phyloP scores from a whole-genome alignment of 2,329 filamentous ascomycete species.

The Colletotrichum musicola region DNA sequence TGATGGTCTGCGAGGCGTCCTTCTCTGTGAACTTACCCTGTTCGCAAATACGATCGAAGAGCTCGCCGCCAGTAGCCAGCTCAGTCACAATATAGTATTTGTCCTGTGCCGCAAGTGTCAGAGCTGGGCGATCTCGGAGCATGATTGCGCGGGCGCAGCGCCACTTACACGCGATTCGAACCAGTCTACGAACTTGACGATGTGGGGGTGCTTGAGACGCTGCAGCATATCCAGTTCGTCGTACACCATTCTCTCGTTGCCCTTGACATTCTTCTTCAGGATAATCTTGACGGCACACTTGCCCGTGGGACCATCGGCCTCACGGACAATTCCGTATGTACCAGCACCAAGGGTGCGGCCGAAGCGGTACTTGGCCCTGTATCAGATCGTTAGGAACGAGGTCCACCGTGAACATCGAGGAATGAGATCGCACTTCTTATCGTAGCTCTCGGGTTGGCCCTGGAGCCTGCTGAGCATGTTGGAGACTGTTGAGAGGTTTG shows the following conservation, averaged over 20 bases:
- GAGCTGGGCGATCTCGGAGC: constrained; percentile 13
- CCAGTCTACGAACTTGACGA: constrained; percentile 98
- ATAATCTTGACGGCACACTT: constrained; percentile 99
- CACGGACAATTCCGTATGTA: constrained; percentile 97
- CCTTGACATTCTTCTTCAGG: constrained; percentile 98
- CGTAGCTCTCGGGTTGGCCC: constrained; percentile 97
- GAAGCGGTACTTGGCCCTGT: constrained; percentile 88
- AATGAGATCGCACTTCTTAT: constrained; percentile 82
- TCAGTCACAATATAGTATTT: constrained; percentile 99
- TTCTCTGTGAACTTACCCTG: constrained; percentile 99
- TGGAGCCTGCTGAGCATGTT: constrained; percentile 96
- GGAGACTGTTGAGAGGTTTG: constrained; percentile 68
- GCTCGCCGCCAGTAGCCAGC: constrained; percentile 92
- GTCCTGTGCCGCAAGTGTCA: constrained; percentile 69
- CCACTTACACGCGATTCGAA: constrained; percentile 91
- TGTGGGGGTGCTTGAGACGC: constrained; percentile 90
- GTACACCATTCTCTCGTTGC: constrained; percentile 98
- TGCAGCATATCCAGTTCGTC: constrained; percentile 97
- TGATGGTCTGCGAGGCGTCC: constrained; percentile 95
- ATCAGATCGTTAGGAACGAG: constrained; percentile 39
- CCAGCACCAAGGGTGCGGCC: constrained; percentile 94
- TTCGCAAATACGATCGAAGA: constrained; percentile 98
- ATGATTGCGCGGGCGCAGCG: background rate
- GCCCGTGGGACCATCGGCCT: constrained; percentile 86
- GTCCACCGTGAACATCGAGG: constrained; percentile 33